Conservation (phyloP, 192 early-diverging fungal genomes). For the Linnemannia zychae region DNA sequence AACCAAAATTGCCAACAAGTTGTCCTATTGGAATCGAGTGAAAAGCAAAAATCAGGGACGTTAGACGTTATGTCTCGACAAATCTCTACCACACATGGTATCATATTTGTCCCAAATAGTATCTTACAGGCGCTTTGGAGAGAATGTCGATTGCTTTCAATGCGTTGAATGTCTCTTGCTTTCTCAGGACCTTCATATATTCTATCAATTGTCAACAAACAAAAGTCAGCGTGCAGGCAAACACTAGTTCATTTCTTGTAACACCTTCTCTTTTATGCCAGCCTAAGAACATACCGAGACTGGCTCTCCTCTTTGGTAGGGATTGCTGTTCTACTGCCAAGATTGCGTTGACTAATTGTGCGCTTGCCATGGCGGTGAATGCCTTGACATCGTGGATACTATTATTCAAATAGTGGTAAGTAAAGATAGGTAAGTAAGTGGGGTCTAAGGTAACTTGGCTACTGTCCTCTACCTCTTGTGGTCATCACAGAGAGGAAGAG, state of each 20-base stretch:
- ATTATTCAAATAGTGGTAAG: too few relatives aligned
- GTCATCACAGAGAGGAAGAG: background rate
- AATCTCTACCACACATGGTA: too few relatives aligned
- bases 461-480: too few relatives aligned
- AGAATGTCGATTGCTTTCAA: slow-evolving; percentile 61
- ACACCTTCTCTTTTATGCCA: too few relatives aligned
- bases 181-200: slow-evolving; percentile 43
- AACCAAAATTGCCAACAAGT: slow-evolving; percentile 48
- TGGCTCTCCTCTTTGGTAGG: slow-evolving; percentile 19
- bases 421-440: background rate
- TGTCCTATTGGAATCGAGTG: slow-evolving; percentile 19
- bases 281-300: slow-evolving; percentile 25
- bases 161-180: slow-evolving; percentile 45
- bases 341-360: slow-evolving; percentile 44
- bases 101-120: too few relatives aligned
- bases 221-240: background rate
- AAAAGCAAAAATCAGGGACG: too few relatives aligned
- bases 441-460: background rate
- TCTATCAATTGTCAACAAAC: slow-evolving; percentile 22
- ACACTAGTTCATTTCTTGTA: background rate
- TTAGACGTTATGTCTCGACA: too few relatives aligned
- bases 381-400: slow-evolving; percentile 55
- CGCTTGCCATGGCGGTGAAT: slow-evolving; percentile 49
- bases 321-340: slow-evolving; percentile 26
- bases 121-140: slow-evolving; percentile 64